phyloP scores from a whole-genome alignment of 2,329 filamentous ascomycete genomes.

The Cordyceps cicadae region DNA sequence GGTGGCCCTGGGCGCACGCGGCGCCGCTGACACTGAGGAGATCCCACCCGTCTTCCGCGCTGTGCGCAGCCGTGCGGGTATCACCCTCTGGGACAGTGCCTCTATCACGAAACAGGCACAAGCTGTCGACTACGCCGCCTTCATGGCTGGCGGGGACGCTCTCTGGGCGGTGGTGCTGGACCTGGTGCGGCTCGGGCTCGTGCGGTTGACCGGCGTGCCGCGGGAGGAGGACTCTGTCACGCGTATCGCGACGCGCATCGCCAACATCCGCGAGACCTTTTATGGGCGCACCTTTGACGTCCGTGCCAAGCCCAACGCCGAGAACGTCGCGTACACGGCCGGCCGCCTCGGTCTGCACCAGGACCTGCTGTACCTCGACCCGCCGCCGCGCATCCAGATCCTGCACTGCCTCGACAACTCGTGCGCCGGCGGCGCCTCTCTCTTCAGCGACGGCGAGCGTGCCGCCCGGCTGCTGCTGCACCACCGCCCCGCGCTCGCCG shows the following conservation, averaged over 20 bases:
- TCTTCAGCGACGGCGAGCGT: conserved; percentile 71
- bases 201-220: conserved; percentile 71
- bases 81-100: conserved; percentile 33
- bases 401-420: conserved; percentile 83
- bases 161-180: conserved; percentile 56
- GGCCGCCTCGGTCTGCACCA: conserved; percentile 81
- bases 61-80: conserved; percentile 25
- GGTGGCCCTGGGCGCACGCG: conserved; percentile 20
- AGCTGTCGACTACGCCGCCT: conserved; percentile 62
- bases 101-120: conserved; percentile 34
- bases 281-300: conserved; percentile 92
- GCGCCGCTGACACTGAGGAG: conserved; percentile 17
- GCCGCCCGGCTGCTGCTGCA: conserved; percentile 37
- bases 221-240: conserved; percentile 56
- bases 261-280: conserved; percentile 74
- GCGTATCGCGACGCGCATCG: conserved; percentile 63
- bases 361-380: conserved; percentile 79
- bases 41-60: conserved; percentile 16
- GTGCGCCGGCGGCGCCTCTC: conserved; percentile 69
- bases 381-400: conserved; percentile 74
- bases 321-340: conserved; percentile 87
- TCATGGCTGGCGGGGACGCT: conserved; percentile 47
- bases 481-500: not conserved
- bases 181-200: conserved; percentile 59
- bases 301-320: conserved; percentile 67